Evolutionary conservation across 2,329 filamentous ascomycete species (phyloP), one percentile per base, ranked within the genome.

Genomic region (Chaetomiaceae sp.): DNA sequence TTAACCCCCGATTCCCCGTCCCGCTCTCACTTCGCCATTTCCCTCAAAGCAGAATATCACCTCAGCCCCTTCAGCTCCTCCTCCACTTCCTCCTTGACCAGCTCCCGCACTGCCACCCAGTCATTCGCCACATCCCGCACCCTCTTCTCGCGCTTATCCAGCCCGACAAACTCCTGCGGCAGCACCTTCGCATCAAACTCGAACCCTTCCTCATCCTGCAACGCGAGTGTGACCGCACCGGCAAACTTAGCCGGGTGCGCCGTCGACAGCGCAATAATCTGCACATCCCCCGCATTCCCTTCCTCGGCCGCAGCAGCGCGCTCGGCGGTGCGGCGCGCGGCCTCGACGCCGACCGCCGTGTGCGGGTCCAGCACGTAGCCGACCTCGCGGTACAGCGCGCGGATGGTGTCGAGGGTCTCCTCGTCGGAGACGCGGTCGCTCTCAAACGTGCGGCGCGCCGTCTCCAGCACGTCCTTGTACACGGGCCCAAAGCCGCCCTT

Each of bases 231-330:
- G 2, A 98, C 91, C 0, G 90, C 90, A 26, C 80, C 79, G 0
- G 85, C 82, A 61, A 98, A 98, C 67, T 98, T 98, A 51, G 91
- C 93, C 0, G 93, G 91, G 66, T 98, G 93, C 2, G 93, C 93
- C 2, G 93, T 98, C 1, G 90, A 87, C 3, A 98, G 79, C 1
- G 88, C 83, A 59, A 98, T 85, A 64, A 95, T 86, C n/a, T 67
- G 73, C 42, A 83, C 68, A 14, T 70, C n/a, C n/a, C n/a, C n/a
- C n/a, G n/a, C n/a, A n/a, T n/a, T n/a, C n/a, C n/a, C n/a, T n/a
- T n/a, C n/a, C n/a, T n/a, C n/a, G n/a, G n/a, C n/a, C n/a, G n/a
- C 70, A 2, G 72, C 63, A 1, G 71, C 65, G 11, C 79, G 73
- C 35, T 70, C 62, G 27, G 86, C 74, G 3, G 87, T 89, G 48